These are phyloP conservation scores for Trichocomaceae sp. DNA, from an alignment of 2,329 filamentous ascomycete genomes.

Conservation along the genomic window DNA sequence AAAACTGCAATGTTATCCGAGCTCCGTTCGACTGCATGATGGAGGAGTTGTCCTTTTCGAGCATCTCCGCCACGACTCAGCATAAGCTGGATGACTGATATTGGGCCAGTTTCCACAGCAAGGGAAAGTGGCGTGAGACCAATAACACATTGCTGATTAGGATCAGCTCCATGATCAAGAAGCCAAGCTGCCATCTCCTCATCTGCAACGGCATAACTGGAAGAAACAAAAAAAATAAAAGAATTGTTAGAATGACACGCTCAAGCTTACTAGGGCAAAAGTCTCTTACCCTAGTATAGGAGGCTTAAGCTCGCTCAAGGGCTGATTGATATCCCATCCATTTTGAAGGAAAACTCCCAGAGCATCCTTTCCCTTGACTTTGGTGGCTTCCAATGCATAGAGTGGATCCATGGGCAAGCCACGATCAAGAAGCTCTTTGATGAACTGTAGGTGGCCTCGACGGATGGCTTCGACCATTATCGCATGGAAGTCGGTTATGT, in stretches of 20 bases:
- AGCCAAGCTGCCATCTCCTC: slow-evolving; percentile 22
- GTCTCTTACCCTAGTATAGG: slow-evolving; percentile 19
- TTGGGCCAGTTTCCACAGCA: slow-evolving; percentile 18
- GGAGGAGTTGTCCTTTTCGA: slow-evolving; percentile 20
- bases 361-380: slow-evolving; percentile 12
- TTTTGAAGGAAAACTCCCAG: slow-evolving; percentile 15
- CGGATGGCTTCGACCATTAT: slow-evolving; percentile 20
- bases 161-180: slow-evolving; percentile 23
- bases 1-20: slow-evolving; percentile 17
- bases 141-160: slow-evolving; percentile 20
- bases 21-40: slow-evolving; percentile 17
- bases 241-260: slow-evolving; percentile 5
- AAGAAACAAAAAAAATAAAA: too few relatives aligned
- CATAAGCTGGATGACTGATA: slow-evolving; percentile 19
- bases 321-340: slow-evolving; percentile 21
- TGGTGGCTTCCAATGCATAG: slow-evolving; percentile 16
- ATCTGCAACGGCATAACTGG: slow-evolving; percentile 18
- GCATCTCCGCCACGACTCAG: slow-evolving; percentile 16
- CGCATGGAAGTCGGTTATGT: slow-evolving; percentile 17
- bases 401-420: slow-evolving; percentile 16
- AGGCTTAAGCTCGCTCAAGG: slow-evolving; percentile 16
- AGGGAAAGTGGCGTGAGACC: slow-evolving; percentile 21
- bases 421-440: slow-evolving; percentile 16
- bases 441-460: slow-evolving; percentile 13
- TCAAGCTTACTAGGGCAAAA: slow-evolving; percentile 1